phyloP scores from a whole-genome alignment of 176 grass and related monocot genomes.

The Paspalum notatum region DNA sequence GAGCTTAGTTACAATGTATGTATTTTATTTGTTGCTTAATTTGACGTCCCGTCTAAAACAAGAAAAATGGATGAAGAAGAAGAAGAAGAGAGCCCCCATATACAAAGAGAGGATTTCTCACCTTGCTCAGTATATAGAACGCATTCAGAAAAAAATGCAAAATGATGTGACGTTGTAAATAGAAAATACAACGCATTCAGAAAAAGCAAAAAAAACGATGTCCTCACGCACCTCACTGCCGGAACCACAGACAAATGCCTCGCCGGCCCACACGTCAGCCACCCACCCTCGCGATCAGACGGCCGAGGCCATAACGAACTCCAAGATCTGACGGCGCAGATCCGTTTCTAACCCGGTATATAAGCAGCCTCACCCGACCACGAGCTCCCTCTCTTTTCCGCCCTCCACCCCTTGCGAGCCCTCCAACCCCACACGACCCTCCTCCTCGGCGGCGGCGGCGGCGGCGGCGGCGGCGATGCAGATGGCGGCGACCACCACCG shows the following conservation, averaged over 20 bases:
- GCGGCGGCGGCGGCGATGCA: conserved; percentile 50
- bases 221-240: neutral
- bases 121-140: too few species aligned
- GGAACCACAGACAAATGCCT: neutral
- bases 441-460: conserved; percentile 31
- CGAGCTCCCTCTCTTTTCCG: conserved; percentile 54
- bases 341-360: conserved; percentile 35
- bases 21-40: too few species aligned
- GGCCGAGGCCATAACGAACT: conserved; percentile 10
- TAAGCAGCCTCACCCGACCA: conserved; percentile 28
- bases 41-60: too few species aligned
- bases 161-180: too few species aligned
- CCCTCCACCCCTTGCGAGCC: conserved; percentile 44
- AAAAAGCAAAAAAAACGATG: neutral
- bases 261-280: conserved; percentile 36
- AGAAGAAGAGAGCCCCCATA: too few species aligned
- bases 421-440: conserved; percentile 37
- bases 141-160: too few species aligned
- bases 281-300: conserved; percentile 32
- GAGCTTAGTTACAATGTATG: too few species aligned
- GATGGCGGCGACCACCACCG: conserved; percentile 57
- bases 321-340: conserved; percentile 39
- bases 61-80: too few species aligned
- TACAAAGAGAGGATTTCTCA: too few species aligned
- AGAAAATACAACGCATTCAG: too few species aligned